Evolutionary conservation across 2,329 filamentous ascomycete species (phyloP), one percentile per base, ranked within the genome.

Genomic region (Penicillium sp.): DNA sequence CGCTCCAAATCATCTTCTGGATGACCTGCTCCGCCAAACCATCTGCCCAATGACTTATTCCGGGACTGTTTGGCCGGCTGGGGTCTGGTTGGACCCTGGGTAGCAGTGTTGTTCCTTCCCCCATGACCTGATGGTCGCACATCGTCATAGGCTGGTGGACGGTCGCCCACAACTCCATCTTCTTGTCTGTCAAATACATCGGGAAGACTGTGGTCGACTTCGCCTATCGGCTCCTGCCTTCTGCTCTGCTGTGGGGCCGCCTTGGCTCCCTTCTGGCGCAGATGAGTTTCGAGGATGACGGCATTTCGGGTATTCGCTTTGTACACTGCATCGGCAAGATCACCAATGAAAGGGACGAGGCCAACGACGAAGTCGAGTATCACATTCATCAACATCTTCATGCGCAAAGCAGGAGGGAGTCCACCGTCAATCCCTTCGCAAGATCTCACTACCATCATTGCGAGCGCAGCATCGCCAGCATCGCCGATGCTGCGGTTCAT

Each of bases 311-410:
- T 79, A 64, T 81, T 81, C 68, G 74, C 77, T 60, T 79, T 79
- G 63, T 77, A 80, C 25, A 78, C 60, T 2, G 77, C 78, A 66
- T 79, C 78, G 41, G 73, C 76, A 57, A 79, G 39, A 57, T 81
- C 78, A 45, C 79, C 81, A 15, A 82, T 60, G 57, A 82, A 78
- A 21, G 82, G 81, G 31, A 83, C 71, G 29, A 83, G 70, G 39
- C 81, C 79, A 51, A 84, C 72, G 44, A 79, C 36, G 51, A 79
- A 78, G 55, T 78, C 79, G 23, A 82, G 62, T 15, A 78, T 67
- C 55, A 97, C 84, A 75, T 96, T 95, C 69, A 92, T 75, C 62
- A 92, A 73, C 94, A 99, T 97, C 68, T 82, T 82, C 29, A 82
- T 72, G 55, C 84, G 80, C 49, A 93, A 75, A 10, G 73, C 68